phyloP scores from a whole-genome alignment of 441 rosid genomes.

The Jatropha multifida region DNA sequence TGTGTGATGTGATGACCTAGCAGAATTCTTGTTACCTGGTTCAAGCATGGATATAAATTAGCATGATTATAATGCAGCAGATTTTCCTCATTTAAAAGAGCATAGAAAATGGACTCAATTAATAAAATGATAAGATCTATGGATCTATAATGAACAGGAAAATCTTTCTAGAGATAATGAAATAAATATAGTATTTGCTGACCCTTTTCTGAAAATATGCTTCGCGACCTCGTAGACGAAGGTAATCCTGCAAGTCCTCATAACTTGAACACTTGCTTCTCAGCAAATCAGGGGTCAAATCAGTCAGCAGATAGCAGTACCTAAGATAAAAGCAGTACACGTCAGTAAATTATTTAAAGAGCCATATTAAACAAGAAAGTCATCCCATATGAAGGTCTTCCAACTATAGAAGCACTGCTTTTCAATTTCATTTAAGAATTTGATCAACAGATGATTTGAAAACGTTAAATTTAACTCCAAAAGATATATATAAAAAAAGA shows the following conservation, averaged over 20 bases:
- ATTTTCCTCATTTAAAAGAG: not conserved
- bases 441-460: not conserved
- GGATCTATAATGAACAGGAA: not conserved
- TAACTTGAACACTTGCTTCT: constrained; percentile 64
- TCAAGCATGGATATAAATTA: not conserved
- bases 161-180: constrained; percentile 8
- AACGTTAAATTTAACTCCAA: not conserved
- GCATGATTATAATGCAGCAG: constrained; percentile 8
- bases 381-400: constrained; percentile 10
- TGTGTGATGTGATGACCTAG: not conserved
- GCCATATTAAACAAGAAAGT: constrained; percentile 13
- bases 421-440: not conserved
- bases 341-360: constrained; percentile 15
- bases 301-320: constrained; percentile 88
- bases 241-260: constrained; percentile 74
- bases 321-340: constrained; percentile 36
- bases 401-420: not conserved
- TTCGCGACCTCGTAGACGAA: constrained; percentile 76
- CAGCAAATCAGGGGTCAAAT: constrained; percentile 75
- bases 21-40: not conserved
- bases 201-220: constrained; percentile 95
- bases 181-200: constrained; percentile 22
- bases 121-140: no score
- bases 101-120: not conserved
- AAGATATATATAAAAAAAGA: not conserved